Evolutionary conservation across 345 rosid species (phyloP).

Genomic region (Iberis pinnata): DNA sequence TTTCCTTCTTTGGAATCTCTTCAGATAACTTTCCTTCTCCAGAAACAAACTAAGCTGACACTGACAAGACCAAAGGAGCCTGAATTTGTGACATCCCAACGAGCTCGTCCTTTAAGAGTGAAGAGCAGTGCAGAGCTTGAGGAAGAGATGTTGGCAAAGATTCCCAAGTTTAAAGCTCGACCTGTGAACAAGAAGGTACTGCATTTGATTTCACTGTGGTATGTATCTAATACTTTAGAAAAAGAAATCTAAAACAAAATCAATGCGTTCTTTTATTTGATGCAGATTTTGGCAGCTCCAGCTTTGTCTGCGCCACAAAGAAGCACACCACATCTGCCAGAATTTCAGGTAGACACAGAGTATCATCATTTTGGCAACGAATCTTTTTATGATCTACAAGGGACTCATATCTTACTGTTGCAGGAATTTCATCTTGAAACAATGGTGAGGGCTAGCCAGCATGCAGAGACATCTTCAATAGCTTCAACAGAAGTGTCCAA

Average conservation of each 20-base stretch:
- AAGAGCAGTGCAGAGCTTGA: slow-evolving; percentile 94
- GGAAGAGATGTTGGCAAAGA: slow-evolving; percentile 96
- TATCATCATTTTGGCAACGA: slow-evolving; percentile 5
- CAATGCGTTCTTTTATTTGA: slow-evolving; percentile 11
- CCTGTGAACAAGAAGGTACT: slow-evolving; percentile 90
- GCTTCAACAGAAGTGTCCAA: slow-evolving; percentile 65
- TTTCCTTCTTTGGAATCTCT: slow-evolving; percentile 7
- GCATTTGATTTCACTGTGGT: slow-evolving; percentile 1
- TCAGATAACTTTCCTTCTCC: slow-evolving; percentile 22
- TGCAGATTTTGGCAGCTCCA: slow-evolving; percentile 76
- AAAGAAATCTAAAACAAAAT: not conserved
- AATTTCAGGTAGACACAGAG: slow-evolving; percentile 60
- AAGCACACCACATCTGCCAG: slow-evolving; percentile 71
- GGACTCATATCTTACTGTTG: slow-evolving; percentile 19
- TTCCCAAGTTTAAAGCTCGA: slow-evolving; percentile 95
- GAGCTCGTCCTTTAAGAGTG: slow-evolving; percentile 62
- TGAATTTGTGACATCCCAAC: slow-evolving; percentile 78
- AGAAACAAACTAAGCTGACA: slow-evolving; percentile 51
- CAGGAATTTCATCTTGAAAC: slow-evolving; percentile 93
- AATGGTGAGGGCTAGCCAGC: slow-evolving; percentile 66
- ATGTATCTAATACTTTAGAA: not conserved
- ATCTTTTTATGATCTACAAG: slow-evolving; percentile 7
- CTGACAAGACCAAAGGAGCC: slow-evolving; percentile 95
- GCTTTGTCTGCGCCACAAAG: slow-evolving; percentile 50
- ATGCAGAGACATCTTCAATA: slow-evolving; percentile 72